Conservation (phyloP, 2,329 filamentous ascomycete species). For the Byssochlamys sp. region DNA sequence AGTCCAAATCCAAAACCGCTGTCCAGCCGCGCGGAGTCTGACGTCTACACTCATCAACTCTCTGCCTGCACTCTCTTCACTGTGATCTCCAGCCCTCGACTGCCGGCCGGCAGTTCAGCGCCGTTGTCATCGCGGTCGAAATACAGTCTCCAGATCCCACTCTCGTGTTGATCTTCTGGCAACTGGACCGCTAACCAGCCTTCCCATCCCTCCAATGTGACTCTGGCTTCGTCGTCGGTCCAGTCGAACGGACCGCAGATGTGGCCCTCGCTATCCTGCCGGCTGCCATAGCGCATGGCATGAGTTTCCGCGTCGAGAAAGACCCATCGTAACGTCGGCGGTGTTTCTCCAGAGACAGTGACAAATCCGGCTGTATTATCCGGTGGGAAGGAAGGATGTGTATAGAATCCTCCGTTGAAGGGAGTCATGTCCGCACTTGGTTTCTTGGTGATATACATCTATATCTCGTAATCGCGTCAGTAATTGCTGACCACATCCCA, state of each 20-base stretch:
- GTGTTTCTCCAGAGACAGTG: constrained; percentile 14
- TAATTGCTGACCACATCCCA: background rate
- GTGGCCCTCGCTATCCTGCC: constrained; percentile 14
- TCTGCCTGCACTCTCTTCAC: constrained; percentile 1
- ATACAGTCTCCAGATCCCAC: constrained; percentile 15
- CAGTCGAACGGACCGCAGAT: constrained; percentile 15
- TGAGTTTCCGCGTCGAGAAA: constrained; percentile 16
- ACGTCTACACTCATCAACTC: background rate
- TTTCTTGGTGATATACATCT: background rate
- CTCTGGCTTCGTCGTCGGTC: constrained; percentile 11
- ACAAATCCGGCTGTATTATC: constrained; percentile 15
- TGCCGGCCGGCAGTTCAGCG: constrained; percentile 11
- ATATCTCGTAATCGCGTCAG: background rate
- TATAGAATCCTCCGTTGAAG: constrained; percentile 16
- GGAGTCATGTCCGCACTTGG: constrained; percentile 8
- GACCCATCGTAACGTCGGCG: constrained; percentile 16
- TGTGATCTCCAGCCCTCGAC: constrained; percentile 14
- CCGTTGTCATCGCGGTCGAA: constrained; percentile 18
- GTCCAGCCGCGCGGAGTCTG: background rate
- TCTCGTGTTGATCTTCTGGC: constrained; percentile 11
- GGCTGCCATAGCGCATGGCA: constrained; percentile 16
- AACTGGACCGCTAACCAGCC: constrained; percentile 16
- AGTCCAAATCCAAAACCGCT: background rate
- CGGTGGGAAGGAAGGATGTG: constrained; percentile 15
- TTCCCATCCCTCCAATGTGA: constrained; percentile 15